Evolutionary conservation across 768 basidiomycete species (phyloP), one percentile per base, ranked within the genome.

Genomic region (Lepiota venenata): DNA sequence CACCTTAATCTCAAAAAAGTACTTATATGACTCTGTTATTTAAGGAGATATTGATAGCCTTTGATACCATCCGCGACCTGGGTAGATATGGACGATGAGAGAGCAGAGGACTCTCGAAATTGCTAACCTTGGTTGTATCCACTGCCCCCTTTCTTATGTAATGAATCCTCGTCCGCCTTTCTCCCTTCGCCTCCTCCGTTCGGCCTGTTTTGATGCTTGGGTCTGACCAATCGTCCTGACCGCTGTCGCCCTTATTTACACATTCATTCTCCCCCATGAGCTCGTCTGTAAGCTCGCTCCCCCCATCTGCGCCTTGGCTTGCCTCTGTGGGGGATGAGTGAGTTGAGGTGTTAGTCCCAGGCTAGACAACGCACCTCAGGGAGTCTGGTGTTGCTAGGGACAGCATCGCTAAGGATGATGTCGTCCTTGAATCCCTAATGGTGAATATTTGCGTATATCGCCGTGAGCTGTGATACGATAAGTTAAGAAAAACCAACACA

Each of bases 21-120:
- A 96, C 62, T 93, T 93, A 78, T 98, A 99, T 16, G 98, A 78
- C 60, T 98, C 97, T 0, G 96, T 98, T 99, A 95, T 7, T 96
- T 97, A 1, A 99, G 80, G n/a, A 98, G 82, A 69, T 98, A 98
- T 1, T 91, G 91, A 66, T 98, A 98, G 15, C 94, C 87, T 68
- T 98, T 98, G 57, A 98, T 90, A 9, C 94, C 92, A 64, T 98
- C 95, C 16, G 91, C 74, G 38, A 94, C 80, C 93, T 98, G 60
- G 18, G 50, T 42, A 36, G 15, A 43, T 63, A 61, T 58, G 47
- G 49, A 52, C 42, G 56, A 29, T 9, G 11, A 50, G 11, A 21
- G 20, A 45, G 18, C 38, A n/a, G 9, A 29, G 25, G 55, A 49
- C 39, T 8, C 25, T 5, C 25, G 32, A 32, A 9, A 15, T 15